Base-by-base conservation (phyloP, 1,284 basidiomycete species). In the Termitomyces sp. region DNA sequence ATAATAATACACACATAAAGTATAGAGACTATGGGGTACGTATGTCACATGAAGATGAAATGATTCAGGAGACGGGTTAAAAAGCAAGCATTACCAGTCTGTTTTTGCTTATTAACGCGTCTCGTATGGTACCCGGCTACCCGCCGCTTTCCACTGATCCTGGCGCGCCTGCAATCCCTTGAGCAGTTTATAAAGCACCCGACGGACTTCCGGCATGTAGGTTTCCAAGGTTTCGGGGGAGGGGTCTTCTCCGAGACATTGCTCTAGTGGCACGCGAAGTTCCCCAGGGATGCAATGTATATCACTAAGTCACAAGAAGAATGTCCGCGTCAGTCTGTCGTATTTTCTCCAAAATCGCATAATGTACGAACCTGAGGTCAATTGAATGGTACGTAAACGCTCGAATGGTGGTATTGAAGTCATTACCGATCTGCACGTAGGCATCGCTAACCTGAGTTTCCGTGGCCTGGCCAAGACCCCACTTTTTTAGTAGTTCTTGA, bases 391-490 rank as follows among this genome's bases (percentile, higher is more conserved):
- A 76, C 19, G 83, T 78, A 68, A 98, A 98, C 0, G 94, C 92
- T 39, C 77, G 78, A 31, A 93, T 82, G 49, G 90, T 90, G 1
- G 82, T 76, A 70, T 96, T 94, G 76, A 98, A 96, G 62, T 95
- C 90, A 65, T 92, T 91, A 34, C 94, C 94, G 17, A 98, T 82
- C 58, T 86, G 82, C 52, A 99, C 92, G 67, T 95, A 99, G 55
- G 92, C 83, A 69, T 97, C 88, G 75, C 91, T 94, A 62, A 98
- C 94, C 66, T 93, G 76, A 13, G 75, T 77, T 61, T 96, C 92
- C 2, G 81, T 76, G 3, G 88, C 83, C 36, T 82, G 74, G 1
- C 81, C 77, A 1, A 78, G 64, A 44, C 86, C 82, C 94, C 94
- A 97, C 55, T 83, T 80, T 24, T 79, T 82, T 47, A 99, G 78